Conservation (phyloP, 345 rosid genomes). For the Jatropha curcas region DNA sequence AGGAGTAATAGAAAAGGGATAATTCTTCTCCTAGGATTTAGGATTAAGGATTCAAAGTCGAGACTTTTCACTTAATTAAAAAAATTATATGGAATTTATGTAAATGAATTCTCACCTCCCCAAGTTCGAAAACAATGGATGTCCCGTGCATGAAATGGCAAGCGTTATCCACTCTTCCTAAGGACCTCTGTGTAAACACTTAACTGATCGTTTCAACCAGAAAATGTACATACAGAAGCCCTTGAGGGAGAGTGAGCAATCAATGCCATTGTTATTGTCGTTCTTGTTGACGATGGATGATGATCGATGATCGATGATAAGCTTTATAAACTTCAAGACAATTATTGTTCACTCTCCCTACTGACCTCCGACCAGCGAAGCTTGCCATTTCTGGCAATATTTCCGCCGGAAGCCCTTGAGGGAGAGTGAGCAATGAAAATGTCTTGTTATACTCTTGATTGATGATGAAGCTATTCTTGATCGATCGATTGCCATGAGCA, state of each 20-base stretch:
- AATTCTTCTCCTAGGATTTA: no score
- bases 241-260: constrained; percentile 44
- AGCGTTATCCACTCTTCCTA: constrained; percentile 32
- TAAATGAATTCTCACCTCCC: no score
- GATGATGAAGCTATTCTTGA: no score
- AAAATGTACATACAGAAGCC: constrained; percentile 31
- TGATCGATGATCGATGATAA: no score
- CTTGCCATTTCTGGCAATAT: not conserved
- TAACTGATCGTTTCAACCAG: not conserved
- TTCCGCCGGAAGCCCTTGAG: constrained; percentile 32
- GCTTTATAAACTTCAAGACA: constrained; percentile 8
- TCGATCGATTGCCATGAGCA: no score
- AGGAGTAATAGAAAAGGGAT: no score
- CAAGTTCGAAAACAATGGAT: no score
- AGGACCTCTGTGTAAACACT: constrained; percentile 4
- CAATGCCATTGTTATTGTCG: constrained; percentile 11
- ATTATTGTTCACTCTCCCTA: constrained; percentile 26
- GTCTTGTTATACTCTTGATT: no score
- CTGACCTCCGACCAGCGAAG: constrained; percentile 14
- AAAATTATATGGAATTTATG: no score
- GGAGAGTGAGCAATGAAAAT: constrained; percentile 29
- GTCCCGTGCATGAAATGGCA: not conserved
- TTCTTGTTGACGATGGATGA: no score
- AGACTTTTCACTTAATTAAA: no score
- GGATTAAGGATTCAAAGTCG: no score